phyloP scores from a whole-genome alignment of 805 yeast genomes.

The Cyberlindnera subsufficiens region DNA sequence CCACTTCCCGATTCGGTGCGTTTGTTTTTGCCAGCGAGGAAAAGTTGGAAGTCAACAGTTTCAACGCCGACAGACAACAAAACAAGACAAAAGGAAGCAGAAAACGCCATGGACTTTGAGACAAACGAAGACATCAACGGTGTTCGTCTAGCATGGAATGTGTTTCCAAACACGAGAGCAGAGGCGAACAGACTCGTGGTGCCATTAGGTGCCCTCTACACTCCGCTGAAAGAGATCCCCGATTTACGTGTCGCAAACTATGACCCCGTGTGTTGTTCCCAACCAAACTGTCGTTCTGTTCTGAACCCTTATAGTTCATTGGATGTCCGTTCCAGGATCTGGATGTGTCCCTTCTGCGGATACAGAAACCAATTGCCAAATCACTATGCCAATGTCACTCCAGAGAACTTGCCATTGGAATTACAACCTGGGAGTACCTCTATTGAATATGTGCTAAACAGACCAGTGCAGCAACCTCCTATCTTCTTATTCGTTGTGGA shows the following conservation, averaged over 20 bases:
- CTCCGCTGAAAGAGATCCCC: conserved; percentile 82
- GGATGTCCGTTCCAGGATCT: conserved; percentile 66
- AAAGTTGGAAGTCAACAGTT: conserved; percentile 1
- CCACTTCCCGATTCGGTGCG: no score
- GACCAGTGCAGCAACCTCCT: conserved; percentile 82
- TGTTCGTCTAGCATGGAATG: conserved; percentile 72
- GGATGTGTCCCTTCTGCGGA: conserved; percentile 85
- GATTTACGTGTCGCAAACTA: conserved; percentile 74
- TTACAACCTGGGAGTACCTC: conserved; percentile 64
- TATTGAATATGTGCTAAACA: conserved; percentile 76
- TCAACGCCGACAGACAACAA: background rate
- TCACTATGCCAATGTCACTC: conserved; percentile 71
- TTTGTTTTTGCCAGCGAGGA: conserved; percentile 2
- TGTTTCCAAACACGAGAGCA: conserved; percentile 80
- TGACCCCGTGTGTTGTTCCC: conserved; percentile 79
- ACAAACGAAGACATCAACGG: conserved; percentile 68
- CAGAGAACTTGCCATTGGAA: conserved; percentile 78
- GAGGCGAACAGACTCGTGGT: conserved; percentile 91
- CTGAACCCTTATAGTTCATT: conserved; percentile 83
- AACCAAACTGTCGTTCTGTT: conserved; percentile 73
- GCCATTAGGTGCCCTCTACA: conserved; percentile 90
- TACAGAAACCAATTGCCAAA: conserved; percentile 76
- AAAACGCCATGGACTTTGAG: conserved; percentile 41
- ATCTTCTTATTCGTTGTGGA: conserved; percentile 83
- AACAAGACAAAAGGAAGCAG: background rate